Evolutionary conservation across 2,329 filamentous ascomycete species (phyloP).

Genomic region (Cladosporium colombiae): DNA sequence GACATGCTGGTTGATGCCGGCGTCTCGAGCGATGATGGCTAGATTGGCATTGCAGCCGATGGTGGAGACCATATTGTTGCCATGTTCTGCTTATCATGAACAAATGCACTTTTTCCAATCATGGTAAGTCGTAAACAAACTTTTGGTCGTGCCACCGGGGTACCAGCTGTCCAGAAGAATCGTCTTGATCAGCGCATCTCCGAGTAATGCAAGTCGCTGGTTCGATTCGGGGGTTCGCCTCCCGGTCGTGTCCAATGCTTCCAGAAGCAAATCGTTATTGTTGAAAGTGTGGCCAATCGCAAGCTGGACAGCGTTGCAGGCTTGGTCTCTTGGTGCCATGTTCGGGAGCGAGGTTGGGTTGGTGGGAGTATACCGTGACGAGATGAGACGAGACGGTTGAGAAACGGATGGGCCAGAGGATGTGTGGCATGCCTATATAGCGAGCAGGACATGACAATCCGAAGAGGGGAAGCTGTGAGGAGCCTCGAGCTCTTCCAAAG

Average conservation of each 20-base stretch:
- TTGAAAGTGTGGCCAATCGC: neutral
- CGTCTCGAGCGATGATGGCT: neutral
- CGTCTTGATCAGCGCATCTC: slow-evolving; percentile 16
- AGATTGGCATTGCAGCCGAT: slow-evolving; percentile 18
- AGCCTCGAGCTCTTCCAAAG: too few species aligned
- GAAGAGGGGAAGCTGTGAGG: too few species aligned
- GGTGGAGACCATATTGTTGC: slow-evolving; percentile 1
- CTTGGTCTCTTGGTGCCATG: neutral
- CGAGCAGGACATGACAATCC: too few species aligned
- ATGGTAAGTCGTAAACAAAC: neutral
- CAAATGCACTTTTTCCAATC: too few species aligned
- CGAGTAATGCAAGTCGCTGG: slow-evolving; percentile 25
- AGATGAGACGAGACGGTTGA: too few species aligned
- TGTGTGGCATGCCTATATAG: too few species aligned
- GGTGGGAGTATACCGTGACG: too few species aligned
- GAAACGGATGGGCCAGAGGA: too few species aligned
- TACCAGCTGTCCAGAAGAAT: neutral
- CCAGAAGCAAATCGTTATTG: neutral
- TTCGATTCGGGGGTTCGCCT: slow-evolving; percentile 20
- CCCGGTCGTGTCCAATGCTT: slow-evolving; percentile 24
- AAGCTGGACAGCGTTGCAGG: neutral
- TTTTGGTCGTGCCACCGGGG: neutral
- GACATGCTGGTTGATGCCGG: neutral
- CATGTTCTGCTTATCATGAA: neutral
- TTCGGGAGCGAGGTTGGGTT: neutral